Evolutionary conservation across 108 stramenopile species (phyloP), one percentile per base, ranked within the genome.

Genomic region (Conticribra guillardii): DNA sequence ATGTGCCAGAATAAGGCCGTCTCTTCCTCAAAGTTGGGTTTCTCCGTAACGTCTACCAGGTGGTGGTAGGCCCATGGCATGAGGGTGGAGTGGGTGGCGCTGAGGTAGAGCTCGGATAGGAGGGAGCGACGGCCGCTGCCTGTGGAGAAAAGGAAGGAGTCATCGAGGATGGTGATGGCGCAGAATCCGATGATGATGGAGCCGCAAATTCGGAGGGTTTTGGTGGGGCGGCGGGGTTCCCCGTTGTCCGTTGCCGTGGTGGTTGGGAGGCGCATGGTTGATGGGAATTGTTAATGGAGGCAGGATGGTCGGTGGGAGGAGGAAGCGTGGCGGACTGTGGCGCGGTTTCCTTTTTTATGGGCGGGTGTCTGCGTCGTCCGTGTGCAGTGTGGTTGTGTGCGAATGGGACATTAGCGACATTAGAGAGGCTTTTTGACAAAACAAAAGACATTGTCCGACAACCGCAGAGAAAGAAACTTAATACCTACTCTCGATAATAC

Each of bases 1-100:
- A 84, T 78, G 57, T 83, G 78, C 78, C 78, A 79, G 46, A 79
- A 79, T 19, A 79, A 30, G 17, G 78, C 78, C 0, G 78, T 79
- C 58, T 79, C 78, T 22, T 26, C 58, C 1, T 46, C 23, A 1
- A 64, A 56, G 65, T 79, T 50, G 26, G 78, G 78, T 24, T 19
- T 54, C 29, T 66, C 64, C 15, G 19, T 60, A 1, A 79, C 69
- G 51, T 79, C 78, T 18, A 61, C 78, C 18, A 79, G 60, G 45
- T 71, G 29, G 47, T 79, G 69, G 17, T 79, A 64, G 24, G 78
- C 78, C 79, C 79, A 80, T 8, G 71, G 71, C 32, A 79, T 45
- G 11, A 79, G 46, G 17, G 76, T 77, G 33, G 62, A 64, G 34
- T 59, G 59, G n/a, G 66, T 57, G 30, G 74, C 37, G 37, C 37